Conservation (phyloP, 2,329 filamentous ascomycete genomes). For the Cercospora sp. region DNA sequence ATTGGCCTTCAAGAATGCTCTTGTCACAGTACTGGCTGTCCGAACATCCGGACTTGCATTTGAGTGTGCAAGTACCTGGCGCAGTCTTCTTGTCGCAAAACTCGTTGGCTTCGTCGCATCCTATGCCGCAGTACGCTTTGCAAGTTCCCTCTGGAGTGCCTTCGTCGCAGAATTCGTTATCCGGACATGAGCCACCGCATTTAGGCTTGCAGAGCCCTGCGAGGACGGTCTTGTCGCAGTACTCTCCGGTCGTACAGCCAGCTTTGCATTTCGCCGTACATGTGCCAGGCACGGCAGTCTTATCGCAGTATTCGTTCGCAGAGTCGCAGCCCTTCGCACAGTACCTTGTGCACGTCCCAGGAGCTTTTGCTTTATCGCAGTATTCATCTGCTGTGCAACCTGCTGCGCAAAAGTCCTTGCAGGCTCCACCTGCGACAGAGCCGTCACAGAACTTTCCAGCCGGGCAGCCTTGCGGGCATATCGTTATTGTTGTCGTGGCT, state of each 20-base stretch:
- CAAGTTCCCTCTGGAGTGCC: not conserved
- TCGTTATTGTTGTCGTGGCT: not conserved
- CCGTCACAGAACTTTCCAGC: not conserved
- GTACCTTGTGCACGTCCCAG: not conserved
- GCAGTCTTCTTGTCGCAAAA: not conserved
- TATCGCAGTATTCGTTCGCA: not conserved
- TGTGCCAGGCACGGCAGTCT: not conserved
- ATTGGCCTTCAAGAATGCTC: not conserved
- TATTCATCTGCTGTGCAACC: not conserved
- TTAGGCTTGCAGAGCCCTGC: not conserved
- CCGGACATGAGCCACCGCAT: not conserved
- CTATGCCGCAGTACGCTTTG: not conserved
- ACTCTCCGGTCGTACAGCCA: not conserved
- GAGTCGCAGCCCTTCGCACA: not conserved
- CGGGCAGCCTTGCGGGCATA: not conserved
- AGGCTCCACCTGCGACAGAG: not conserved
- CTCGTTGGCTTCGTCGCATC: not conserved
- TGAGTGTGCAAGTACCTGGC: not conserved
- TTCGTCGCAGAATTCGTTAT: not conserved
- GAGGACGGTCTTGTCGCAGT: not conserved
- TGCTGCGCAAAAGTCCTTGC: not conserved
- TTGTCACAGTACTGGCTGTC: not conserved
- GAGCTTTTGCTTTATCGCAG: not conserved
- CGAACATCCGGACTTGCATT: not conserved
- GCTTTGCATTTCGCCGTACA: not conserved